These are phyloP conservation scores for Fusarium nelsonii DNA, from an alignment of 2,329 filamentous ascomycete genomes.

Conservation along the genomic window DNA sequence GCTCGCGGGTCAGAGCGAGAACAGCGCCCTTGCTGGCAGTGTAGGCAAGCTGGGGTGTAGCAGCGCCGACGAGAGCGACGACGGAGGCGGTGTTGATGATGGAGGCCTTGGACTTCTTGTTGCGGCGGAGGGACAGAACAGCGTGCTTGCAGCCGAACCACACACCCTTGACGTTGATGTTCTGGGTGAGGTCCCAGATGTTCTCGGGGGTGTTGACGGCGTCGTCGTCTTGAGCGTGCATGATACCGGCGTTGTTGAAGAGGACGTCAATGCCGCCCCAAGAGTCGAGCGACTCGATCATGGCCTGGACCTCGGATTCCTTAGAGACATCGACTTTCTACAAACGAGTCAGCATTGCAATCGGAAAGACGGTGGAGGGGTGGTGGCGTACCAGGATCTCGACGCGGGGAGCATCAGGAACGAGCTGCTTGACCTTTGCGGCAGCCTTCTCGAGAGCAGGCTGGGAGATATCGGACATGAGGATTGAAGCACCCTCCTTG, in stretches of 20 bases:
- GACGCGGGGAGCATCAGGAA: slow-evolving; percentile 72
- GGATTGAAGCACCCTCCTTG: slow-evolving; percentile 85
- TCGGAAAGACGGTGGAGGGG: background rate
- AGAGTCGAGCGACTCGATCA: slow-evolving; percentile 79
- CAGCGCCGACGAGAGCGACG: slow-evolving; percentile 86
- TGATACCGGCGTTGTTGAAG: slow-evolving; percentile 98
- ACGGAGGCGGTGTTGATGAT: slow-evolving; percentile 95
- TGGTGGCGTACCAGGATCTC: slow-evolving; percentile 65
- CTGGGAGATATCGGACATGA: slow-evolving; percentile 87
- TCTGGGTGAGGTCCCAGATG: slow-evolving; percentile 94
- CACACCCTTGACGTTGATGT: slow-evolving; percentile 98
- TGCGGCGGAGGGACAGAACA: slow-evolving; percentile 80
- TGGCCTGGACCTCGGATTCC: slow-evolving; percentile 80
- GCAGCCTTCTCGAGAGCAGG: slow-evolving; percentile 82
- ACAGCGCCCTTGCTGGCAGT: slow-evolving; percentile 95
- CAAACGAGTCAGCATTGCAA: background rate
- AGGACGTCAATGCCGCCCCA: slow-evolving; percentile 93
- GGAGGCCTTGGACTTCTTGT: slow-evolving; percentile 82
- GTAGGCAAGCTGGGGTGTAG: slow-evolving; percentile 91
- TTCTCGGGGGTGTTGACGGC: slow-evolving; percentile 87
- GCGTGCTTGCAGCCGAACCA: slow-evolving; percentile 97
- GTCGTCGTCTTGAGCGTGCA: slow-evolving; percentile 86
- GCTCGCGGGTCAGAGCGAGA: slow-evolving; percentile 86
- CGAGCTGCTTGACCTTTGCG: slow-evolving; percentile 79
- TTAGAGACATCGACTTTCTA: slow-evolving; percentile 81